Base-by-base conservation (phyloP, 1,139 yeast genomes). In the Lizanozyma gosingica region DNA sequence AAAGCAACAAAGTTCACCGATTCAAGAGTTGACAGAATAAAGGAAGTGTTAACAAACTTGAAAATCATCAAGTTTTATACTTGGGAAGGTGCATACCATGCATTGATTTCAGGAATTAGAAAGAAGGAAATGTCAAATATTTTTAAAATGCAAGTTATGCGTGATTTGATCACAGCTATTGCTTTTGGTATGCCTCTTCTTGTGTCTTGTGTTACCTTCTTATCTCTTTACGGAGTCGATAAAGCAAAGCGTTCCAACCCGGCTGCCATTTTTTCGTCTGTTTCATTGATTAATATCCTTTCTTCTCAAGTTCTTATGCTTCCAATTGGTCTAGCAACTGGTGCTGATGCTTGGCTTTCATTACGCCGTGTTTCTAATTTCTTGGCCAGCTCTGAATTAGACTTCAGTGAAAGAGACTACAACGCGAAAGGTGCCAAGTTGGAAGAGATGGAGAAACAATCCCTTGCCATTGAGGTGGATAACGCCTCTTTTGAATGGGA, bases 11-110 rank as follows among this genome's bases (percentile, higher is more conserved):
- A 43, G 27, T 59, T 51, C 41, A 62, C 72, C 17, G 75, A 70
- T 50, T 59, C 63, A 47, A 57, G 75, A 51, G 67, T 70, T 40
- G 57, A 70, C 27, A 55, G 67, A 41, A 67, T 69, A 67, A 60
- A 73, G 47, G 76, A 70, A 50, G 63, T 64, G 22, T 60, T 70
- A 45, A 57, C 56, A 41, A 64, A 68, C 50, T 55, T 70, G 46
- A 70, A 69, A 46, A 57, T 69, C 36, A 68, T 70, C 47, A 70
- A 70, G 53, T 70, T 63, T 41, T 70, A 68, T 45, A 6, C 65
- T 33, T 65, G 75, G 74, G 74, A 68, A 49, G 56, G 54, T n/a
- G 64, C 73, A 6, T 68, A 67, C 49, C 56, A 51, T 38, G 56
- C 59, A 14, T 57, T 53, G 43, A 62, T 67, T 35, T 45, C 61